Percentiles rank a stretch among this genome's conserved stretches.
These are phyloP conservation scores for Tulasnella sp. DNA, from an alignment of 768 basidiomycete genomes.

Conservation along the genomic window DNA sequence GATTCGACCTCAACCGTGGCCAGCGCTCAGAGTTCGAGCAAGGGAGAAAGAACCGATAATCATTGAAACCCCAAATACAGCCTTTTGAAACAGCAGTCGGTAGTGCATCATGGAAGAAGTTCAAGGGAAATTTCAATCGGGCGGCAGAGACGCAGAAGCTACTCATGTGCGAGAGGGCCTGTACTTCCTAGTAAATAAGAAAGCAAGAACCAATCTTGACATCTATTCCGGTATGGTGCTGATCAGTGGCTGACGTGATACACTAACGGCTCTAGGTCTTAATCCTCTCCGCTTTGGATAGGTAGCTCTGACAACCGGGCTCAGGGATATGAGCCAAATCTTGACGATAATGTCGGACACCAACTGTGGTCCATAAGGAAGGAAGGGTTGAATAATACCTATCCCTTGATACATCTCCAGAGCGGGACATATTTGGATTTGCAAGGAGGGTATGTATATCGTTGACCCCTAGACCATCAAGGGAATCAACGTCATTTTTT, in stretches of 20 bases:
- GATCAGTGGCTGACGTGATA: neutral
- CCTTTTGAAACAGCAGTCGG: neutral
- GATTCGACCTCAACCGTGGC: too few species aligned
- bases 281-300: neutral
- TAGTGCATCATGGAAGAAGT: neutral
- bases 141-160: neutral
- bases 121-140: too few species aligned
- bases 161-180: neutral
- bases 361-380: neutral
- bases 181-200: neutral
- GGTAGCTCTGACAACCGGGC: neutral
- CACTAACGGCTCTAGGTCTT: too few species aligned
- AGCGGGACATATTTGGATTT: neutral
- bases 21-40: too few species aligned
- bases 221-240: neutral
- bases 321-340: neutral
- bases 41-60: too few species aligned
- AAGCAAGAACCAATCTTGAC: neutral
- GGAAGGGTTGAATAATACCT: neutral
- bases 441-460: neutral
- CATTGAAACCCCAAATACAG: too few species aligned
- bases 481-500: neutral
- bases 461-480: too few species aligned
- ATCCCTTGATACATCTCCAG: neutral
- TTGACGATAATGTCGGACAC: neutral